Evolutionary conservation across 495 filamentous ascomycete species (phyloP), one percentile per base, ranked within the genome.

Genomic region (Apiosordaria backusii): DNA sequence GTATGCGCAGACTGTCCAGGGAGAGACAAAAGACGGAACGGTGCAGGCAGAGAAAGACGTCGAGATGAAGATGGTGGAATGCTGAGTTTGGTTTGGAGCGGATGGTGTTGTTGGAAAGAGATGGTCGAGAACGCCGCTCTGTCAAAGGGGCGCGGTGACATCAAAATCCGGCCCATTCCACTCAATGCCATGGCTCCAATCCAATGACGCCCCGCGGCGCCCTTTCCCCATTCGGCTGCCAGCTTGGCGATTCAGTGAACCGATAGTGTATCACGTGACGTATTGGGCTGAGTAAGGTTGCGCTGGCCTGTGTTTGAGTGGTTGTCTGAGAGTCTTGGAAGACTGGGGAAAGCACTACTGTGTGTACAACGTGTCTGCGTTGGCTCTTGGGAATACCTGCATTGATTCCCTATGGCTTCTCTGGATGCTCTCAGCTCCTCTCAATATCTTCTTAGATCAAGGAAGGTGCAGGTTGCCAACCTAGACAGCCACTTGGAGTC

Each of bases 91-190:
- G 27, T 6, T n/a, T 50, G 50, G 24, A 21, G 60, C n/a, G n/a
- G 19, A 2, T 26, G 27, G 50, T 4, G 52, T 45, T 61, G 29
- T n/a, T n/a, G 29, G 54, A 25, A 58, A 5, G n/a, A 27, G 25
- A 4, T 50, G 24, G 52, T 52, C 27, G 53, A 19, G 22, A 24
- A 21, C 52, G 52, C 52, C 29, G 59, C 59, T 59, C 57, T 22
- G 57, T 55, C 16, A 59, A 65, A 65, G 63, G 67, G 67, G 67
- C 63, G 60, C 66, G 60, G 69, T 71, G 66, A 66, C 69, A 71
- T 71, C 69, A 64, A 71, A 68, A 64, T 57, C 64, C 61, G 63
- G 67, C 69, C 59, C 63, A 68, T 68, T 64, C 52, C 61, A 55
- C 45, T 65, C 29, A 59, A 53, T 61, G 57, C 57, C 45, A 45